These are phyloP conservation scores for Chloris gayana DNA, from an alignment of 176 grass and related monocot genomes.

Conservation along the genomic window DNA sequence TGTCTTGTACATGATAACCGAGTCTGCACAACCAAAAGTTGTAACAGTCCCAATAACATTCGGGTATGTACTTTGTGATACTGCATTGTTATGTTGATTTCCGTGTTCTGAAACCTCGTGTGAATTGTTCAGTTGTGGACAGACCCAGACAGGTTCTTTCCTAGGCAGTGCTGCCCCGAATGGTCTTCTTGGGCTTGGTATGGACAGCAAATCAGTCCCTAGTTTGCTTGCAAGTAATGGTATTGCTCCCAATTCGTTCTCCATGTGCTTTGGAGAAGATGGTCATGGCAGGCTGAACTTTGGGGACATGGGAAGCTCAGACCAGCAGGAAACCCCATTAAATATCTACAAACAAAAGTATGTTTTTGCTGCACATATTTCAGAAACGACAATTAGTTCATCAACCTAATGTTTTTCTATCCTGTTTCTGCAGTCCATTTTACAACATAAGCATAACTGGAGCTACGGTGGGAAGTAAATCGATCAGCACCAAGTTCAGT, in stretches of 20 bases:
- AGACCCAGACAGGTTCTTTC: conserved; percentile 76
- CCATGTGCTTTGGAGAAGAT: conserved; percentile 81
- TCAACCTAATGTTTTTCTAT: not conserved
- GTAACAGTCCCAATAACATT: conserved; percentile 71
- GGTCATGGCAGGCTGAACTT: conserved; percentile 86
- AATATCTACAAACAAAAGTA: conserved; percentile 61
- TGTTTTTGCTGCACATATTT: conserved; percentile 13
- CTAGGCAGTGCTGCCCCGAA: conserved; percentile 71
- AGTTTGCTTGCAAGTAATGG: conserved; percentile 75
- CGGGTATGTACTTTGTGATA: conserved; percentile 56
- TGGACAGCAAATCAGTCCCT: conserved; percentile 75
- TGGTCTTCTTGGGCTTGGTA: conserved; percentile 84
- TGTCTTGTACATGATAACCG: conserved; percentile 67
- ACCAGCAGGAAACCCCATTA: conserved; percentile 81
- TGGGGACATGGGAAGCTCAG: conserved; percentile 82
- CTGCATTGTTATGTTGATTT: not conserved
- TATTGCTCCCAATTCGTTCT: conserved; percentile 77
- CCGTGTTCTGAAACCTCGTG: conserved; percentile 20
- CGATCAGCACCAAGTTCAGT: conserved; percentile 41
- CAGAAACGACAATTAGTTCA: not conserved
- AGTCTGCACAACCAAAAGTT: conserved; percentile 43
- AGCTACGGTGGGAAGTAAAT: conserved; percentile 49
- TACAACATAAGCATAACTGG: conserved; percentile 83
- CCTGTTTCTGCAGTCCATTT: conserved; percentile 54
- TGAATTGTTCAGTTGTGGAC: conserved; percentile 76